Percentiles rank a stretch among this genome's conserved stretches.
phyloP scores from a whole-genome alignment of 2,329 filamentous ascomycete genomes.

The Ophiostoma perfectum region DNA sequence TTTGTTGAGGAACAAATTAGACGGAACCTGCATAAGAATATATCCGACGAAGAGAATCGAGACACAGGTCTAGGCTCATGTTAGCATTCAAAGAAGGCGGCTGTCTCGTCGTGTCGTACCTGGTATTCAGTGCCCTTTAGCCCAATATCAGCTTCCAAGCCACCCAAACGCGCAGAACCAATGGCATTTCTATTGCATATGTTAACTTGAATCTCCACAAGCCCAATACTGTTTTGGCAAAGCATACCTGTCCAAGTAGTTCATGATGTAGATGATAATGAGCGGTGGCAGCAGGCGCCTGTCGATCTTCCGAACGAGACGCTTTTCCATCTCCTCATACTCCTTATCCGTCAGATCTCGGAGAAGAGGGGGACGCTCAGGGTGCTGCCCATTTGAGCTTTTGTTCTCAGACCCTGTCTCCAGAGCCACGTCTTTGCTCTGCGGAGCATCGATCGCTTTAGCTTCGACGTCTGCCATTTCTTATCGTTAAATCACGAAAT shows the following conservation, averaged over 20 bases:
- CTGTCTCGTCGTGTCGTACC: background rate
- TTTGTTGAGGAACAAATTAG: conserved; percentile 31
- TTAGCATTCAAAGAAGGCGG: background rate
- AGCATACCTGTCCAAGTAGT: background rate
- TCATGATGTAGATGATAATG: background rate
- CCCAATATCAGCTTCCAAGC: background rate
- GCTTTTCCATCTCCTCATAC: background rate
- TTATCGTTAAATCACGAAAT: too few relatives aligned
- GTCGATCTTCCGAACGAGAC: background rate
- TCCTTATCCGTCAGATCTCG: background rate
- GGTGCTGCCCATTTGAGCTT: background rate
- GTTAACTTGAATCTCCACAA: background rate
- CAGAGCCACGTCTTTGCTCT: background rate
- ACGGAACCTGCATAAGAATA: conserved; percentile 23
- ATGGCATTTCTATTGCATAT: conserved; percentile 4
- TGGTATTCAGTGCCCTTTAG: conserved; percentile 2
- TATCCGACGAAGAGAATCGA: background rate
- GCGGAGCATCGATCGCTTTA: background rate
- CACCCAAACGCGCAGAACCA: background rate
- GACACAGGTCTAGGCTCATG: background rate
- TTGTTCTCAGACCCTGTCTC: background rate
- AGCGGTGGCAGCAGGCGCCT: background rate
- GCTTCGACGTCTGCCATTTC: background rate
- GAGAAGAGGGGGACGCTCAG: background rate
- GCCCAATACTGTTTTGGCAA: background rate